Percentiles rank a stretch among this genome's conserved stretches.
Evolutionary conservation across 352 stramenopile species (phyloP).

Genomic region (Thraustochytrium sp.): DNA sequence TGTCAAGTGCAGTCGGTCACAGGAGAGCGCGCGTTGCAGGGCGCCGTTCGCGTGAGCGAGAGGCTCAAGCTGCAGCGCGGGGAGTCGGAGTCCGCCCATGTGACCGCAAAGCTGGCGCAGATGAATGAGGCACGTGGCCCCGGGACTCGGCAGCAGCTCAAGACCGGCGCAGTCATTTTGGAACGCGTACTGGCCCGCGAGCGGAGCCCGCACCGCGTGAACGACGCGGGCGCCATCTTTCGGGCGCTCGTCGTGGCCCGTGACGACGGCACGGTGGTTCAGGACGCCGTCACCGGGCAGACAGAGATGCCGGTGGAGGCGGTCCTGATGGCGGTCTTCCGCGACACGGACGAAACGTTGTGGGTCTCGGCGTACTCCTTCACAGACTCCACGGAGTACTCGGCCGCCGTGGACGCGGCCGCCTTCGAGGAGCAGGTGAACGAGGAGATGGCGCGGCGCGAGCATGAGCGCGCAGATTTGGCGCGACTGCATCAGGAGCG

Average conservation of each 20-base stretch:
- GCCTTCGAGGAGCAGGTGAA: neutral
- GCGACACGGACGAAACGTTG: neutral
- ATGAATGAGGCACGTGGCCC: neutral
- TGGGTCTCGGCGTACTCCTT: neutral
- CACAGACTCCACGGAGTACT: neutral
- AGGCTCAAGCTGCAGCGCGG: neutral
- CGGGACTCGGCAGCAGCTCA: neutral
- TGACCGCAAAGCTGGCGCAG: neutral
- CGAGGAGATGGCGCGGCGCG: neutral
- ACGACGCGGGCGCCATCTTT: conserved; percentile 3
- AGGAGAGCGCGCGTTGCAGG: neutral
- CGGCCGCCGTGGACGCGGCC: neutral
- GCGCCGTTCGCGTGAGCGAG: neutral
- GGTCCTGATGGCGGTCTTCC: neutral
- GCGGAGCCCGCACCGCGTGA: neutral
- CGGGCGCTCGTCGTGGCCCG: neutral
- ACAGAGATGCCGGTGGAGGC: neutral
- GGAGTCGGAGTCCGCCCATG: neutral
- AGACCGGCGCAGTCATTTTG: neutral
- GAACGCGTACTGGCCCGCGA: neutral
- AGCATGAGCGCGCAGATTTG: neutral
- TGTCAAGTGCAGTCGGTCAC: conserved; percentile 35
- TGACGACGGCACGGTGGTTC: neutral
- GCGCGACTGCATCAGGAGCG: neutral
- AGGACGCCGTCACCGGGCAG: neutral